Base-by-base conservation (phyloP, 1,284 basidiomycete species). In the Trichosporon sp. region DNA sequence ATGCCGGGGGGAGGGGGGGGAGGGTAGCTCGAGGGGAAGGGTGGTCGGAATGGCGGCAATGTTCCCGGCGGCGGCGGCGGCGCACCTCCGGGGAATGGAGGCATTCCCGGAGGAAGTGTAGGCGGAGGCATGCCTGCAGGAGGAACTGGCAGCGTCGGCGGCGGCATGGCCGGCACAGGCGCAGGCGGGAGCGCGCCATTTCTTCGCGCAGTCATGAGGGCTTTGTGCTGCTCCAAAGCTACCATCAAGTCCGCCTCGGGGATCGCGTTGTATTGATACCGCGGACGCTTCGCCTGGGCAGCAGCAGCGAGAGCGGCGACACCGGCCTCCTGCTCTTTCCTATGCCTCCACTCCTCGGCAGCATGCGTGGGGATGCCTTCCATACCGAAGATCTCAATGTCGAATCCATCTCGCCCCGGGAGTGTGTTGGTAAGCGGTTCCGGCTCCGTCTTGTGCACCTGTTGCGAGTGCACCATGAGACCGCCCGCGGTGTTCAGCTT, bases 331-430 rank as follows among this genome's bases (percentile, higher is more conserved):
- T 92, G 89, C 78, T 94, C 93, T 78, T 92, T 96, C 73, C 89
- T 87, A 64, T 91, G 89, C 77, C 92, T 94, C 86, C 95, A 99
- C 79, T 95, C 94, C 29, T 89, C 92, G 31, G 96, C 86, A 78
- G 97, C 95, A 37, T 91, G 90, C 6, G 89, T 90, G 5, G 95
- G 95, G 62, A 98, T 93, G 65, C 95, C 95, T 77, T 95, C 95
- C 96, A 99, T 99, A 27, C 96, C 95, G 74, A 98, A 99, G 64
- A 99, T 99, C 80, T 99, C 96, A 59, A 99, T 90, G 78, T 98
- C 95, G 75, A 98, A 98, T 1, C 95, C 93, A 81, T 97, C 95
- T 44, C 96, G 87, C 9, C 94, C 95, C 2, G 95, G 94, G 0
- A 99, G 83, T 0, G 95, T 95, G 78, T 98, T 99, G 64, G 97